Base-by-base conservation (phyloP, 2,329 filamentous ascomycete species). In the Calonectria hongkongensis region DNA sequence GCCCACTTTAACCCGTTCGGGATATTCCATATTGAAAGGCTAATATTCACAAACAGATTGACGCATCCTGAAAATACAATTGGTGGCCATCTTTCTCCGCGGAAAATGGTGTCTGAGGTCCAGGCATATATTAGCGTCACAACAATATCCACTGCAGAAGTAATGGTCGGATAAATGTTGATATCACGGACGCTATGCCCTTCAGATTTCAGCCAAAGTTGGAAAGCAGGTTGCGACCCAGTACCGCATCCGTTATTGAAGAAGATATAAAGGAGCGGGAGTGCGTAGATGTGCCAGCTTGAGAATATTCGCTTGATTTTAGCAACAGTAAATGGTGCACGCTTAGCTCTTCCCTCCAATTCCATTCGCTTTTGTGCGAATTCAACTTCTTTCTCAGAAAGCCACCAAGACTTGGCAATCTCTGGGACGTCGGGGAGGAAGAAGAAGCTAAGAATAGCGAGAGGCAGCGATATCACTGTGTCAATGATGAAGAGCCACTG, bases 111-210 rank as follows among this genome's bases (percentile, higher is more conserved):
- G 80, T 93, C 92, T 0, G 91, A 93, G 0, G 88, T 87, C 92
- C 92, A 93, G 1, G 91, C 92, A 73, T 92, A 93, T 3, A 88
- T 83, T 2, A 93, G 84, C 0, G 92, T 93, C 2, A 88, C 88
- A 18, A 92, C 81, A 0, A 93, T 87, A 0, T 85, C 83, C 1
- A 91, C 86, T 0, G 86, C 88, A 0, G 87, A 86, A 1, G 87
- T 88, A 47, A 91, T 89, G n/a, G 92, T 93, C 7, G 92, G 89
- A 68, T 89, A 90, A 0, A 86, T 83, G 77, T 91, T 86, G 75
- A 87, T 79, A 82, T 86, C 77, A 6, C 75, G 75, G 28, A 87
- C 76, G 21, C 78, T 80, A 76, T 86, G 86, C 2, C 85, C 85
- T 65, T 85, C 76, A 1, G 78, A 76, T 77, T 88, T 87, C 28